These are phyloP conservation scores for Suhomyces sp. DNA, from an alignment of 805 yeast species.

Conservation along the genomic window DNA sequence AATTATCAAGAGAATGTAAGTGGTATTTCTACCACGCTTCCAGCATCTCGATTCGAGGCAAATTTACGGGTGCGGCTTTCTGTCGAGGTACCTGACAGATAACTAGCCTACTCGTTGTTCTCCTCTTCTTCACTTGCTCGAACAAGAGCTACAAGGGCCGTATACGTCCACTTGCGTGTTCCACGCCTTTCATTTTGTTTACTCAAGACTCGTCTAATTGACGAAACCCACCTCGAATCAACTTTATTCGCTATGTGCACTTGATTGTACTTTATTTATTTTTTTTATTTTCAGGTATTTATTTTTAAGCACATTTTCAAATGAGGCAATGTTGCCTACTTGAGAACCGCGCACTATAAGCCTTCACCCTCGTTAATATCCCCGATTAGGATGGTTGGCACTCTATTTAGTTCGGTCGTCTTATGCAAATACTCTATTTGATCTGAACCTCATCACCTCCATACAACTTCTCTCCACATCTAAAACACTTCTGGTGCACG, in stretches of 20 bases:
- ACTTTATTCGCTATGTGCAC: not conserved
- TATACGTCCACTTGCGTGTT: not conserved
- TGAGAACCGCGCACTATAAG: not conserved
- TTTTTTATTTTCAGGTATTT: not conserved
- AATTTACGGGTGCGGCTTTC: not conserved
- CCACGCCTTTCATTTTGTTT: not conserved
- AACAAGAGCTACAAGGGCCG: not conserved
- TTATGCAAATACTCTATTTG: not conserved
- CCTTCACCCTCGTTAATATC: not conserved
- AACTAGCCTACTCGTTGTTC: not conserved
- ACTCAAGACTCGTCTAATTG: slow-evolving; percentile 1
- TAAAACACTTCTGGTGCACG: not conserved
- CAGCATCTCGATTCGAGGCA: not conserved
- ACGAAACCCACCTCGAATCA: not conserved
- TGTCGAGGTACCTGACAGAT: not conserved
- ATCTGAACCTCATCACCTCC: not conserved
- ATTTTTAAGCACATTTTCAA: not conserved
- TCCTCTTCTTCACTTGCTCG: not conserved
- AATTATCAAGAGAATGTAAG: not conserved
- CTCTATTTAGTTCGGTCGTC: not conserved
- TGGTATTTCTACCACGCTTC: not conserved
- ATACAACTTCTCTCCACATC: not conserved
- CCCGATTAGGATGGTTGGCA: not conserved
- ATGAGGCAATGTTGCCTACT: not conserved
- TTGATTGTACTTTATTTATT: not conserved